Percentiles rank a stretch among this genome's conserved stretches.
Conservation (phyloP, 2,329 filamentous ascomycete species). For the Pseudogymnoascus sp. region DNA sequence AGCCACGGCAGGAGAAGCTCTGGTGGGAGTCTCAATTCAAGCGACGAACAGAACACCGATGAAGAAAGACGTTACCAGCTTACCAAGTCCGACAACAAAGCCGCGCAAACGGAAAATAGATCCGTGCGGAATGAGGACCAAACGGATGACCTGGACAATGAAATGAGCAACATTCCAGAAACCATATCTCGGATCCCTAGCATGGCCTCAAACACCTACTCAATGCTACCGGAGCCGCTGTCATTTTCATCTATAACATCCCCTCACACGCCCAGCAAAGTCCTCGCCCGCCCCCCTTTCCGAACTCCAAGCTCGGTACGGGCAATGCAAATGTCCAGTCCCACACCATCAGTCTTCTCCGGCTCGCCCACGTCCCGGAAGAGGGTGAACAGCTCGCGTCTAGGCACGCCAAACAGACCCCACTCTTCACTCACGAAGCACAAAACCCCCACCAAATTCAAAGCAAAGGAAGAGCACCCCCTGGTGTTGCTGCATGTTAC, state of each 20-base stretch:
- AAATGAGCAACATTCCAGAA: constrained; percentile 32
- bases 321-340: constrained; percentile 65
- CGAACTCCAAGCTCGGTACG: constrained; percentile 62
- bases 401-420: constrained; percentile 42
- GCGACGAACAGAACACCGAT: constrained; percentile 21
- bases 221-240: constrained; percentile 14
- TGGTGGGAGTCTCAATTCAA: constrained; percentile 24
- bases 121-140: constrained; percentile 37
- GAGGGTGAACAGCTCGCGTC: constrained; percentile 43
- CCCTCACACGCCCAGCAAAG: constrained; percentile 35
- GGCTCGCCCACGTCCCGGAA: constrained; percentile 47
- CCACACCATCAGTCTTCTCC: constrained; percentile 46
- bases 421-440: constrained; percentile 19
- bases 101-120: constrained; percentile 31
- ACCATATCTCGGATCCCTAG: constrained; percentile 38
- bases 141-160: constrained; percentile 27
- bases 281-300: constrained; percentile 56
- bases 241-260: constrained; percentile 25
- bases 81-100: neutral
- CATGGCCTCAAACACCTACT: constrained; percentile 24
- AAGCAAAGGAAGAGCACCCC: constrained; percentile 49
- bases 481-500: constrained; percentile 73
- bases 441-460: constrained; percentile 50
- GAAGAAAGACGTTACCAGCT: constrained; percentile 13
- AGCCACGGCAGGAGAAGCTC: constrained; percentile 21